phyloP scores from a whole-genome alignment of 1,139 yeast species.

The Sugiyamaella grinbergsii region DNA sequence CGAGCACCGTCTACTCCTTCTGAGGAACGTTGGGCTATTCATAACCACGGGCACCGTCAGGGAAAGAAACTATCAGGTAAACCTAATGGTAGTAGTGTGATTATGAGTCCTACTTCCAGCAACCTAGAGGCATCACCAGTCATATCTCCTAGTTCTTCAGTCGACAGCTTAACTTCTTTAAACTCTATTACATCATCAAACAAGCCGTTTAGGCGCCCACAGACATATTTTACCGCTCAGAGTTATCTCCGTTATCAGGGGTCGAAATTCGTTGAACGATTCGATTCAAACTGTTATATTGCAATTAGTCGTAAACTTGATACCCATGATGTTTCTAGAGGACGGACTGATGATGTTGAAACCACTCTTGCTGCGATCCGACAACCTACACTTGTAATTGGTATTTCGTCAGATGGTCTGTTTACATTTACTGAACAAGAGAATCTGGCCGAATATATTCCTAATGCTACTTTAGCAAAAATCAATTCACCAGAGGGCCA shows the following conservation, averaged over 20 bases:
- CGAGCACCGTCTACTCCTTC: conserved; percentile 44
- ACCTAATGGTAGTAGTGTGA: neutral
- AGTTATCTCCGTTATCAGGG: conserved; percentile 93
- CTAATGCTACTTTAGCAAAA: conserved; percentile 64
- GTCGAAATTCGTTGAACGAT: conserved; percentile 79
- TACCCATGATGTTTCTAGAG: conserved; percentile 91
- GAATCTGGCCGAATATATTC: conserved; percentile 72
- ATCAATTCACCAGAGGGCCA: conserved; percentile 97
- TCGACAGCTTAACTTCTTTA: conserved; percentile 22
- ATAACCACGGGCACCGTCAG: conserved; percentile 58
- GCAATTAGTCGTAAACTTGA: conserved; percentile 91
- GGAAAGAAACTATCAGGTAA: conserved; percentile 14
- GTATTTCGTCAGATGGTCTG: conserved; percentile 88
- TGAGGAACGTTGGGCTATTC: conserved; percentile 62
- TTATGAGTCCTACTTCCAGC: conserved; percentile 2
- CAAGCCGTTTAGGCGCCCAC: conserved; percentile 53
- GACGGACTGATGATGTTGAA: conserved; percentile 56
- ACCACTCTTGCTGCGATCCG: conserved; percentile 57
- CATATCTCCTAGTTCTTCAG: conserved; percentile 27
- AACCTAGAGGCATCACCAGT: conserved; percentile 3
- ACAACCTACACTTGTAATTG: conserved; percentile 82
- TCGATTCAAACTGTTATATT: conserved; percentile 95
- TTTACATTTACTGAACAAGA: conserved; percentile 93
- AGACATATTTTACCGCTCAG: conserved; percentile 92
- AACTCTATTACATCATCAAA: conserved; percentile 6